Conservation (phyloP, 2,329 filamentous ascomycete species). For the Penicillium sp. region DNA sequence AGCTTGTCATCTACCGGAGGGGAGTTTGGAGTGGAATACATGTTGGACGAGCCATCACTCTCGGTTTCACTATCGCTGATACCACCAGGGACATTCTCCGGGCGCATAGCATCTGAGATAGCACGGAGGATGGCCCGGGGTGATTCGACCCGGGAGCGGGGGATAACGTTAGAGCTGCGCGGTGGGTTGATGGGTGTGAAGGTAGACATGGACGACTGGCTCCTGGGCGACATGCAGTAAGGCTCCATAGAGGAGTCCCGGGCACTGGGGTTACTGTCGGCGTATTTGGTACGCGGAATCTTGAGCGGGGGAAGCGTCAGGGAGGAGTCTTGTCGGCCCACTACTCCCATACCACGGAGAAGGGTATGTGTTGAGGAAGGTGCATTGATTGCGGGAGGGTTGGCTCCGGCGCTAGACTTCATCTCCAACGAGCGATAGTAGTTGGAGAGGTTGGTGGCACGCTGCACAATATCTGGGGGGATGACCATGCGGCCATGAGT, state of each 20-base stretch:
- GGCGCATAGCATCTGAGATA: conserved; percentile 8
- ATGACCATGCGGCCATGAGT: conserved; percentile 62
- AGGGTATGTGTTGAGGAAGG: conserved; percentile 17
- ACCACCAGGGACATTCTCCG: neutral
- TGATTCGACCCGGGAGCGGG: conserved; percentile 13
- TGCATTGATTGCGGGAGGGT: neutral
- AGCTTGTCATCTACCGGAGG: conserved; percentile 5
- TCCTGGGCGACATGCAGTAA: conserved; percentile 34
- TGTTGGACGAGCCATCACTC: conserved; percentile 10
- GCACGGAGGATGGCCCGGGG: conserved; percentile 21
- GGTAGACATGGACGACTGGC: conserved; percentile 27
- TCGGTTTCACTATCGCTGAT: conserved; percentile 14
- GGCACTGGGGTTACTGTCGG: conserved; percentile 29
- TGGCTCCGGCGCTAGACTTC: neutral
- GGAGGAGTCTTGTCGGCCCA: neutral
- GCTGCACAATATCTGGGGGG: conserved; percentile 46
- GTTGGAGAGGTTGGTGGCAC: conserved; percentile 39
- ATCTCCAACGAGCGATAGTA: conserved; percentile 29
- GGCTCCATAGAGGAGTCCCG: conserved; percentile 36
- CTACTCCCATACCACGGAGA: neutral
- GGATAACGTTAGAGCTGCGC: conserved; percentile 16
- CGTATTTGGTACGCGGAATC: conserved; percentile 20
- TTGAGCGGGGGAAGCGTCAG: conserved; percentile 10
- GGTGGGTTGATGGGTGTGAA: conserved; percentile 40
- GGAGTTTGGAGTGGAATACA: conserved; percentile 12